A percentile compares a stretch with the other conserved stretches of the same genome.
phyloP scores from a whole-genome alignment of 257 asterid species.

The Solanum habrochaites region DNA sequence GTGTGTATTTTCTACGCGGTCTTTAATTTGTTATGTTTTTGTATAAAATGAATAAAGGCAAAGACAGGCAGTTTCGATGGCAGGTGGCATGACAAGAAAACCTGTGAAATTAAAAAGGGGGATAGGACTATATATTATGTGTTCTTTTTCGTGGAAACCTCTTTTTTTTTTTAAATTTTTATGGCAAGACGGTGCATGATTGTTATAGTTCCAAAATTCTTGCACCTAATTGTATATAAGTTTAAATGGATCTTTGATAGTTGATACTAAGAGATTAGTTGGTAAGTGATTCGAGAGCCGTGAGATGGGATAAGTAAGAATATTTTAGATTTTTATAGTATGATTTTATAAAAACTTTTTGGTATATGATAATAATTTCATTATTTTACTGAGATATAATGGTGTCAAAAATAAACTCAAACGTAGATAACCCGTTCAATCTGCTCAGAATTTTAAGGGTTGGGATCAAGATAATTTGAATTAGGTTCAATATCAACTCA shows the following conservation, averaged over 20 bases:
- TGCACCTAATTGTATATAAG: not conserved
- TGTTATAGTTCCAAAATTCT: not conserved
- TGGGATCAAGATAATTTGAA: too few relatives aligned
- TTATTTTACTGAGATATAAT: not conserved
- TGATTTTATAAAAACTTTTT: not conserved
- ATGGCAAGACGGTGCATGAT: not conserved
- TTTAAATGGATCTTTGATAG: not conserved
- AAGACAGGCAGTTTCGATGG: not conserved
- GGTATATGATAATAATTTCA: not conserved
- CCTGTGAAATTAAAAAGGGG: not conserved
- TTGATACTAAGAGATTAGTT: not conserved
- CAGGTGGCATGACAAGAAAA: slow-evolving; percentile 7
- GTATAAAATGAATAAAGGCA: not conserved
- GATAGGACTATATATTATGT: not conserved
- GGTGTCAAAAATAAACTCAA: too few relatives aligned
- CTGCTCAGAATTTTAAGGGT: too few relatives aligned
- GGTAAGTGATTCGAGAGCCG: not conserved
- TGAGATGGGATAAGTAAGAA: not conserved
- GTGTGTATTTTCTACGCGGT: not conserved
- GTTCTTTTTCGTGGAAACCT: not conserved
- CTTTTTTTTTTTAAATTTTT: not conserved
- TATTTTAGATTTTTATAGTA: not conserved
- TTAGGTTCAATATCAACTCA: too few relatives aligned
- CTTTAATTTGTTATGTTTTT: not conserved
- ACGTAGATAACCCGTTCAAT: too few relatives aligned